Evolutionary conservation across 2,329 filamentous ascomycete species (phyloP), one percentile per base, ranked within the genome.

Genomic region (Balansia obtecta): DNA sequence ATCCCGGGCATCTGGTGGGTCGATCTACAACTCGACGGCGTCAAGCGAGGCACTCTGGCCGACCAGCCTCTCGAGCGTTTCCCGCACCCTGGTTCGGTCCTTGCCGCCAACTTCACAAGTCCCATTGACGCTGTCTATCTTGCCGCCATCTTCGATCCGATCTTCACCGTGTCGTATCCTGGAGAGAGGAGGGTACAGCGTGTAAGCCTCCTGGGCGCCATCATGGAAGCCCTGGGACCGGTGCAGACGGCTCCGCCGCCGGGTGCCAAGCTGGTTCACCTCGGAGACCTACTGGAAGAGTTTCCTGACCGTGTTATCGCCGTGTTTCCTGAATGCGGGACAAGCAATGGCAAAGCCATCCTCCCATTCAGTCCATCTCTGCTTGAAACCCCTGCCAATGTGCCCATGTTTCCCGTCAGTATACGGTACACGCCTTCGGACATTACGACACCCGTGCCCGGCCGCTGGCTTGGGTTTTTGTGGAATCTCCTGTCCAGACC

Each of bases 1-100:
- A 85, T 95, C 52, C 88, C 90, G 0, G 91, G 93, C 30, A 87
- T 98, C 52, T 97, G 90, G 89, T 97, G 91, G 91, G 84, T 96
- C 51, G 93, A 98, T 68, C 73, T 98, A n/a, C 91, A 96, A 67
- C 88, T 98, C 57, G 93, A 98, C 65, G 91, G 91, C 52, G 93
- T 98, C 49, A 90, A 88, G 69, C 87, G 89, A 70, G 93, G 93
- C 70, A 90, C 85, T 27, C 74, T 95, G 33, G 83, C 85, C 45
- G 83, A 85, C 61, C 83, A 89, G 59, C 82, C 85, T 39, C 71
- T 76, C 51, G 74, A 82, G 53, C 81, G 88, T 40, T 80, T 97
- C 16, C 93, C 93, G 1, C 80, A 85, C 50, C 80, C 84, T 4
- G 82, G 86, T 45, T 86, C 84, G 50, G 75, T 98, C 58, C 93